These are phyloP conservation scores for Durio zibethinus DNA, from an alignment of 345 rosid species.

Conservation along the genomic window DNA sequence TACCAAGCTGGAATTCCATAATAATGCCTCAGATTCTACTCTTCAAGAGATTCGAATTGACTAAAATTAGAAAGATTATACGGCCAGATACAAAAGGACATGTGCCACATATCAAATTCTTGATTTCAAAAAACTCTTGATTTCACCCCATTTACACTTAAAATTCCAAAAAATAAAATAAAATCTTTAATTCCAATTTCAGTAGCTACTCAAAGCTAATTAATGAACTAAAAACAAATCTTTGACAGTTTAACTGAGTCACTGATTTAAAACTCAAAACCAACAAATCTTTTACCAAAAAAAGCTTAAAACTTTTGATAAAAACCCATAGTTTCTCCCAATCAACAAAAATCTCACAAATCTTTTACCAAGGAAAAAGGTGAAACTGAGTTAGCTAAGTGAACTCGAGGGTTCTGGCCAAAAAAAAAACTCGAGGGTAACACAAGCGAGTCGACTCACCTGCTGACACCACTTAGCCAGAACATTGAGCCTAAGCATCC, in stretches of 20 bases:
- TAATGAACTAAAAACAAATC: not conserved
- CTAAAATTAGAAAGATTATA: not conserved
- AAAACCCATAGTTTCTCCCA: not conserved
- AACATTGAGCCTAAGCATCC: conserved; percentile 88
- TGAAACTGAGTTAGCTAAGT: conserved; percentile 5
- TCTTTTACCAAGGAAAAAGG: not conserved
- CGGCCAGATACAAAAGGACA: not conserved
- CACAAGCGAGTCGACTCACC: conserved; percentile 36
- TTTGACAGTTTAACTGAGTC: not conserved
- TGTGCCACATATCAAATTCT: not conserved
- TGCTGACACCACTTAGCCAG: conserved; percentile 98
- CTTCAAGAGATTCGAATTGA: not conserved
- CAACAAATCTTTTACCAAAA: not conserved
- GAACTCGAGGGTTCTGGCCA: not conserved
- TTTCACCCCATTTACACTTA: not conserved
- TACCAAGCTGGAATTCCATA: not conserved
- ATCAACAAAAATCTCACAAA: not conserved
- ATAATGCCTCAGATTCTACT: not conserved
- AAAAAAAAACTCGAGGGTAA: not conserved
- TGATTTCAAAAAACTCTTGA: not conserved
- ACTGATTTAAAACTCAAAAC: not conserved
- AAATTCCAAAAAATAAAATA: not conserved
- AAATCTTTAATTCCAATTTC: not conserved
- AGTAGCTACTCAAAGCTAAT: not conserved
- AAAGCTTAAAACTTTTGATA: not conserved